Percentiles rank a stretch among this genome's conserved stretches.
These are phyloP conservation scores for Linnemannia hyalina DNA, from an alignment of 192 early-diverging fungal genomes.

Conservation along the genomic window DNA sequence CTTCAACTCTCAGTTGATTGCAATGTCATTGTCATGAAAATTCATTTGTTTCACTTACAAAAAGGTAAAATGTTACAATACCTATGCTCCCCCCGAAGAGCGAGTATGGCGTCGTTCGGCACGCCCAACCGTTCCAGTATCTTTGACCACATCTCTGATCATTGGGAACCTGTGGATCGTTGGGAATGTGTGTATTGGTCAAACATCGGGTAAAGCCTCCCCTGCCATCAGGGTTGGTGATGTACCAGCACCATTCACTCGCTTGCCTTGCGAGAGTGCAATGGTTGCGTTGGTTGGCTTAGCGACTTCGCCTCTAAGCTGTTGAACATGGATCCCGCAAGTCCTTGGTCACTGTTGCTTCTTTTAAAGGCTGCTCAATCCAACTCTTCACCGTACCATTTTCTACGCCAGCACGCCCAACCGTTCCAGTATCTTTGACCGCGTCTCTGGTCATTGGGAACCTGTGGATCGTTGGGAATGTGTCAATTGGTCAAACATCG, in stretches of 20 bases:
- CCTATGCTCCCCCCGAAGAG: too few species aligned
- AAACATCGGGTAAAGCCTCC: slow-evolving; percentile 39
- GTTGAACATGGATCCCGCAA: slow-evolving; percentile 33
- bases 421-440: slow-evolving; percentile 14
- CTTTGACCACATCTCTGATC: slow-evolving; percentile 13
- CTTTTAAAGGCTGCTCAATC: slow-evolving; percentile 27
- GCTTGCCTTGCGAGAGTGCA: slow-evolving; percentile 35
- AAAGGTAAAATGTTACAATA: too few species aligned
- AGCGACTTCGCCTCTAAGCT: slow-evolving; percentile 32
- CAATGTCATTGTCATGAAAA: too few species aligned
- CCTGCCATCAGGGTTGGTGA: slow-evolving; percentile 29
- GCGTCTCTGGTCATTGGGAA: slow-evolving; percentile 20
- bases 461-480: slow-evolving; percentile 35
- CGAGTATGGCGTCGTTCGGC: not conserved
- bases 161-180: slow-evolving; percentile 26
- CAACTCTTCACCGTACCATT: not conserved
- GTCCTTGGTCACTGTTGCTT: slow-evolving; percentile 42
- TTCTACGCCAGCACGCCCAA: slow-evolving; percentile 22
- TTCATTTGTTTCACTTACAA: too few species aligned
- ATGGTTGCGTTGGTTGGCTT: slow-evolving; percentile 38
- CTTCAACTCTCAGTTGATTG: too few species aligned
- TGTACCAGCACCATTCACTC: slow-evolving; percentile 37
- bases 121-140: slow-evolving; percentile 23
- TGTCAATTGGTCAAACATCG: slow-evolving; percentile 46
- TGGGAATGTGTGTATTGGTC: slow-evolving; percentile 49